Base-by-base conservation (phyloP, 73 alveolate genomes). In the Stentor roeselii region DNA sequence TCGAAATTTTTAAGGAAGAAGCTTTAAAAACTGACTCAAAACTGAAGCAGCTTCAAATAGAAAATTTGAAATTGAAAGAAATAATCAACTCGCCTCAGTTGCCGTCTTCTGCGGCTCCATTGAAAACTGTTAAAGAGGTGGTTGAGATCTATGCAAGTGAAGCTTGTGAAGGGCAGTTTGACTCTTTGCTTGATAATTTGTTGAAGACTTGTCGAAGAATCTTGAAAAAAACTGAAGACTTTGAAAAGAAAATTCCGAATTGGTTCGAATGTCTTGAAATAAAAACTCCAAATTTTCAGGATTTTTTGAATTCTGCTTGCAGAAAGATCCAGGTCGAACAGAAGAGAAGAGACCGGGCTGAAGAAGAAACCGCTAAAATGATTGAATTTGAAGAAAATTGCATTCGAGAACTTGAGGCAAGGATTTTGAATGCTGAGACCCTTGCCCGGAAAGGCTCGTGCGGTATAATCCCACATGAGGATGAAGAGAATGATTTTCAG, bases 101-200 rank as follows among this genome's bases (percentile, higher is more conserved):
- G 67, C 67, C 67, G 67, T 21, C 6, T 11, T 6, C 67, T 11
- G 21, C 6, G 21, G 30, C 67, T 21, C 6, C 21, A 21, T 11
- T 50, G 21, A 50, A 50, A 50, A 50, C 6, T 50, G 67, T 50
- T 50, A 50, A 50, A 50, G 21, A 50, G 6, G 21, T 50, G 6
- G 21, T 50, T 50, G 67, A 21, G 30, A 11, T 11, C 67, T 50
- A 50, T 21, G 67, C 67, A 50, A 50, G 21, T 11, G 30, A 50
- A 50, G 67, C 6, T 50, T 21, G 30, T 50, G 67, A 50, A 6
- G 67, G 21, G 6, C 6, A 50, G 21, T 50, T 50, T 11, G 6
- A 6, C 21, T 21, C 6, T 50, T 50, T 11, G 6, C 84, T 82
- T 4, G 90, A 86, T 37, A 84, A 86, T 83, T 50, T 50, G 67